These are phyloP conservation scores for Kodamaea ohmeri DNA, from an alignment of 1,139 yeast species.

Conservation along the genomic window DNA sequence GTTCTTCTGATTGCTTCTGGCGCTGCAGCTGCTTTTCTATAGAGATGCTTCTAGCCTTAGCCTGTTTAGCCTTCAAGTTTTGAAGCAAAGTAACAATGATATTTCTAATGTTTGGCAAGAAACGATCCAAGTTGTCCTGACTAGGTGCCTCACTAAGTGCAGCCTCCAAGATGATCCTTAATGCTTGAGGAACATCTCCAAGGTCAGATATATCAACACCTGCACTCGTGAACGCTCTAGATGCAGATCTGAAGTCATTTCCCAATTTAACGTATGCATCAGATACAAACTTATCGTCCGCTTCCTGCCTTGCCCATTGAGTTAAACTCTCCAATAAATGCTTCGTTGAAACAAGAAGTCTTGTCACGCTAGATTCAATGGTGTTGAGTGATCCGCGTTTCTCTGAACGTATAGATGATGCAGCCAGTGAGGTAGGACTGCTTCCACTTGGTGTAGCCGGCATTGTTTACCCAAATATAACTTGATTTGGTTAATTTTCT, in stretches of 20 bases:
- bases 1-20: conserved; percentile 4
- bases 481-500: neutral
- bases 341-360: conserved; percentile 83
- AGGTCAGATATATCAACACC: conserved; percentile 70
- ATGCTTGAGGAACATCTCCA: conserved; percentile 72
- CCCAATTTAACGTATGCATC: conserved; percentile 91
- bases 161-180: conserved; percentile 76
- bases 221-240: conserved; percentile 65
- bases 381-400: conserved; percentile 50
- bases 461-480: conserved; percentile 5
- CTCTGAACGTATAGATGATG: conserved; percentile 13
- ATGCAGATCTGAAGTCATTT: conserved; percentile 86
- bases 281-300: conserved; percentile 81
- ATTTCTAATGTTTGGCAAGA: conserved; percentile 81
- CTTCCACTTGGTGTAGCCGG: conserved; percentile 5
- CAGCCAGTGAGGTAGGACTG: conserved; percentile 10
- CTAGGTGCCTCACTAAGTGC: conserved; percentile 87
- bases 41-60: conserved; percentile 41
- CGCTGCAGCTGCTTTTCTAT: conserved; percentile 19
- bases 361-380: conserved; percentile 79
- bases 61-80: conserved; percentile 78
- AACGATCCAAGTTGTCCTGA: conserved; percentile 75
- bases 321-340: conserved; percentile 81
- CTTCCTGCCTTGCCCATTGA: conserved; percentile 83
- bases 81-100: conserved; percentile 81